Evolutionary conservation across 228 moss, liverwort and hornwort species (phyloP).

Genomic region (Sphagnum magellanicum): DNA sequence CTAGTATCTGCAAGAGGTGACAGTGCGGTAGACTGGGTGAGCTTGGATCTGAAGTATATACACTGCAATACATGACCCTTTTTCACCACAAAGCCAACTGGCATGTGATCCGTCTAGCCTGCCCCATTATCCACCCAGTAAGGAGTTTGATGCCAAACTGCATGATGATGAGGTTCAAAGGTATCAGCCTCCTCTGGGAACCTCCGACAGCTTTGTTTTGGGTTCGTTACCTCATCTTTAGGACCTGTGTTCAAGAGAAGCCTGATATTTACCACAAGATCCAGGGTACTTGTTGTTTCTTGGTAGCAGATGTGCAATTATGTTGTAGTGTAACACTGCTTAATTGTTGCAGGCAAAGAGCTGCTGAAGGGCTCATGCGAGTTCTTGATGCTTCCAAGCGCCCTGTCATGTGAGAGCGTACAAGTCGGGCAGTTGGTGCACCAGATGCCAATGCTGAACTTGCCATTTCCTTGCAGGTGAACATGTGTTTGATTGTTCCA

Average conservation of each 20-base stretch:
- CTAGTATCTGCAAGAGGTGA: too few relatives aligned
- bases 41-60: too few relatives aligned
- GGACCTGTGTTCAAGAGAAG: too few relatives aligned
- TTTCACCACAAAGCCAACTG: conserved; percentile 50
- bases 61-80: conserved; percentile 23
- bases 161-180: conserved; percentile 86
- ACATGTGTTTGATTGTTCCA: background rate
- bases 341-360: conserved; percentile 58
- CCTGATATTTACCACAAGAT: too few relatives aligned
- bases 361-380: conserved; percentile 49
- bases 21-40: too few relatives aligned
- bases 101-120: conserved; percentile 94
- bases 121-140: conserved; percentile 67
- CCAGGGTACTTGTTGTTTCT: background rate
- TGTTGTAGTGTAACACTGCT: background rate
- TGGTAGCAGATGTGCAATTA: background rate
- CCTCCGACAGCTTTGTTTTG: too few relatives aligned
- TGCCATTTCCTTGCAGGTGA: conserved; percentile 59
- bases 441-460: conserved; percentile 98
- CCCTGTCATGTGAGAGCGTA: conserved; percentile 52
- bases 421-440: conserved; percentile 72
- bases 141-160: conserved; percentile 85
- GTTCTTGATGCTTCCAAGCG: conserved; percentile 64
- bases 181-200: conserved; percentile 7
- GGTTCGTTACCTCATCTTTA: too few relatives aligned